Base-by-base conservation (phyloP, 140 eudicot species). In the Ambrosia hybrid region DNA sequence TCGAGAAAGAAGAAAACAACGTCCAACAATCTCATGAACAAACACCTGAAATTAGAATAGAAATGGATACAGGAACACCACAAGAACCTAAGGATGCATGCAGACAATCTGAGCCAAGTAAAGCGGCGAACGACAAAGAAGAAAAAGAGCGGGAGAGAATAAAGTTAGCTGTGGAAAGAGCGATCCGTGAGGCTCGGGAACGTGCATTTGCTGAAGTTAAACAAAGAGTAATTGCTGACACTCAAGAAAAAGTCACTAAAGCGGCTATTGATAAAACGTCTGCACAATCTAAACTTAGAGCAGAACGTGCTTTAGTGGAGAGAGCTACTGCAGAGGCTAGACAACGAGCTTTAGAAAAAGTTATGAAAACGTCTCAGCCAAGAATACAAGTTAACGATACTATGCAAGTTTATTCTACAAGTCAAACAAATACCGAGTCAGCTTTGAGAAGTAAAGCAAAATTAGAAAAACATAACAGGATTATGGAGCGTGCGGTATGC, bases 271-370 rank as follows among this genome's bases (percentile, higher is more conserved):
- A 88, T 52, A 88, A 86, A 77, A 78, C 85, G 60, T 73, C 86
- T 36, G 68, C 51, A 1, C 86, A 87, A 62, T 90, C 90, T 51
- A 94, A 86, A 81, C 86, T 86, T 69, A 88, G 74, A 78, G 85
- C 89, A 3, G 99, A 91, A 73, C 95, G 97, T 37, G 99, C 99
- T 65, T 96, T 94, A 9, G 99, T 94, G 3, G 99, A 94, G 73
- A 78, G 97, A 77, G 99, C 96, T 6, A 88, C 95, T 21, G 78
- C 92, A 53, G 97, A 94, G 78, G 97, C 97, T 83, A 82, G 97
- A 68, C 88, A 85, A 51, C 96, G 99, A 21, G 99, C 99, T 51
- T 87, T 91, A 67, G 89, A 88, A 72, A 95, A 91, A 82, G 95
- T 92, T 45, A 59, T 81, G 68, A 71, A 64, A 60, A 77, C 70